These are phyloP conservation scores for Akanthomyces uredinophilus DNA, from an alignment of 2,329 filamentous ascomycete genomes.

Conservation along the genomic window DNA sequence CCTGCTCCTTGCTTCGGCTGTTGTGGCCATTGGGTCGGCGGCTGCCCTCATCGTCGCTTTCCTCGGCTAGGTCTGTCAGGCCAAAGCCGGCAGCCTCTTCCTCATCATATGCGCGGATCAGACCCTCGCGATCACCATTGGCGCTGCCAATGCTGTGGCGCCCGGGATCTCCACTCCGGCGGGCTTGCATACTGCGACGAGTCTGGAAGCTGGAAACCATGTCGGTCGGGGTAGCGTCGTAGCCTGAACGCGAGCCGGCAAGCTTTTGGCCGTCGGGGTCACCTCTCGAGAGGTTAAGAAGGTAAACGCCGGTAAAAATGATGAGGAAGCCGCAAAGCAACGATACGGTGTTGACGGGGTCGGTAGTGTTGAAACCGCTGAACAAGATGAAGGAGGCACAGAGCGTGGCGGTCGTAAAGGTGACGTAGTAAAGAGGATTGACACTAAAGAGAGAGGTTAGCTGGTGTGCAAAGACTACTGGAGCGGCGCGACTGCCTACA, in stretches of 20 bases:
- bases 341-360: conserved; percentile 86
- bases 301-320: conserved; percentile 92
- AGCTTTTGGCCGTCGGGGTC: conserved; percentile 76
- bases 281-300: conserved; percentile 88
- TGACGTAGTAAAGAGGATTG: conserved; percentile 95
- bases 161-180: conserved; percentile 64
- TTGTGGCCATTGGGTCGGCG: conserved; percentile 37
- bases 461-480: conserved; percentile 27
- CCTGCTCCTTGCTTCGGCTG: conserved; percentile 33
- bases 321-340: conserved; percentile 88
- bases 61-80: conserved; percentile 72
- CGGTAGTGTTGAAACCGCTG: conserved; percentile 90
- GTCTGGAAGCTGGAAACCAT: conserved; percentile 86
- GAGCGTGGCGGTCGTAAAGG: conserved; percentile 90
- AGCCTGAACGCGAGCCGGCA: conserved; percentile 55
- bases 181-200: conserved; percentile 84
- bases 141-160: conserved; percentile 61
- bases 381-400: conserved; percentile 95
- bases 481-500: conserved; percentile 54
- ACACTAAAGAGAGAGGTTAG: conserved; percentile 54
- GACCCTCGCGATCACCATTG: conserved; percentile 67
- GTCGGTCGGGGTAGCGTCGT: conserved; percentile 84
- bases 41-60: conserved; percentile 59
- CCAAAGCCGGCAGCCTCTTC: conserved; percentile 71
- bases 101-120: conserved; percentile 86